Evolutionary conservation across 257 asterid species (phyloP), one percentile per base, ranked within the genome.

Genomic region (Solanum arcanum): DNA sequence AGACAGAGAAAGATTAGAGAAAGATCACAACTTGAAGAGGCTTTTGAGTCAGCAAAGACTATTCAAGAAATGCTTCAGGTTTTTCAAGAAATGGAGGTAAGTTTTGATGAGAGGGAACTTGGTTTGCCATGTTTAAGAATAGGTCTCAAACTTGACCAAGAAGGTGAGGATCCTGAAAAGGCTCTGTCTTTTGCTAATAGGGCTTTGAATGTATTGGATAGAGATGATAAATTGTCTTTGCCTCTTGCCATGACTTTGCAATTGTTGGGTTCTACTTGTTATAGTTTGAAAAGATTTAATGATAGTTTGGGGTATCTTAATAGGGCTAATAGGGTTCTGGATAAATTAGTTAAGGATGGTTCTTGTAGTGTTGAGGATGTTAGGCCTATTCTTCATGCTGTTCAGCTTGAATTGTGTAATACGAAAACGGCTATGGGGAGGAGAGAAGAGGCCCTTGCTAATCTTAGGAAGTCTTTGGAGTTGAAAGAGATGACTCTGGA

Each of bases 171-270:
- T 86, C 98, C 98, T 78, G 96, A 93, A 90, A 91, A 91, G 93
- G 88, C 94, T 73, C 82, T 95, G 1, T 88, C 95, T 90, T 96
- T 89, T 89, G 99, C 94, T 62, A 89, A 62, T 74, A 94, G 98
- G 87, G 98, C 99, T 92, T 86, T 95, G 87, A 88, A 89, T 83
- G 89, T 92, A 20, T 88, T 97, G 64, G 98, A 95, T 33, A 94
- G 84, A 74, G 90, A 88, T 78, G 94, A 92, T 89, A 92, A 87
- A 73, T 86, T 90, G 52, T 88, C 97, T 84, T 90, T 97, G 88
- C 98, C 98, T 31, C 89, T 94, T 88, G 98, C 98, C 3, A 95
- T 95, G 98, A 91, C 95, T 86, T 92, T 97, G 84, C 99, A 97
- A 91, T 87, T 94, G 87, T 86, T 97, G 92, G 99, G 98, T 87